Evolutionary conservation across 2,329 filamentous ascomycete genomes (phyloP), one percentile per base, ranked within the genome.

Genomic region (Epichloe scottii): DNA sequence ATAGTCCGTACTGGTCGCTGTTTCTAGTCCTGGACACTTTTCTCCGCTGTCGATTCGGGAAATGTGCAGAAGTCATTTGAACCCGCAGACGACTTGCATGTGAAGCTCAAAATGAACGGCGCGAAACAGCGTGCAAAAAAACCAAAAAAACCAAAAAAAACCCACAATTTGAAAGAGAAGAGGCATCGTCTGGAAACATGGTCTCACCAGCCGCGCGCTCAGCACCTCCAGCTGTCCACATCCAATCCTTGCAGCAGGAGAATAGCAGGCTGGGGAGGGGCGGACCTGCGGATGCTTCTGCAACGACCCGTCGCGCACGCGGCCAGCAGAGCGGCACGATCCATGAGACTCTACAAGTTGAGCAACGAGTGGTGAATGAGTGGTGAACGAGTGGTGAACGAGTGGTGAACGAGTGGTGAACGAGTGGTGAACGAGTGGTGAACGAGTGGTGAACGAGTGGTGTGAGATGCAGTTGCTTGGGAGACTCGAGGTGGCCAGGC

Each of bases 201-300:
- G 39, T 41, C 17, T 43, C 47, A 37, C n/a, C 26, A 42, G 23
- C 48, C 40, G 40, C 48, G 30, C 40, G 48, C 33, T 39, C 30
- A 35, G 14, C 10, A 41, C 38, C 26, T 38, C n/a, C 30, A 19
- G 21, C n/a, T 30, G 33, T 14, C 37, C 35, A 33, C 40, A 40
- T 46, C 48, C 48, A 53, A 44, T 53, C 40, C 51, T 42, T 49
- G 17, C 30, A 30, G 6, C 17, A 19, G n/a, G 21, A 23, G 38
- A 21, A 14, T 1, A 23, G 4, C 11, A 26, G 11, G 19, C 17
- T 39, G 48, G 35, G 48, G 39, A n/a, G 30, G 34, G 21, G 47
- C 42, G 38, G 42, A 46, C 38, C 46, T n/a, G 46, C 34, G 15
- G 19, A 50, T 41, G 4, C 23, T 44, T 30, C 23, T 30, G 48